Evolutionary conservation across 1,139 yeast species (phyloP).

Genomic region (Yamadazyma kanchanaburiensis): DNA sequence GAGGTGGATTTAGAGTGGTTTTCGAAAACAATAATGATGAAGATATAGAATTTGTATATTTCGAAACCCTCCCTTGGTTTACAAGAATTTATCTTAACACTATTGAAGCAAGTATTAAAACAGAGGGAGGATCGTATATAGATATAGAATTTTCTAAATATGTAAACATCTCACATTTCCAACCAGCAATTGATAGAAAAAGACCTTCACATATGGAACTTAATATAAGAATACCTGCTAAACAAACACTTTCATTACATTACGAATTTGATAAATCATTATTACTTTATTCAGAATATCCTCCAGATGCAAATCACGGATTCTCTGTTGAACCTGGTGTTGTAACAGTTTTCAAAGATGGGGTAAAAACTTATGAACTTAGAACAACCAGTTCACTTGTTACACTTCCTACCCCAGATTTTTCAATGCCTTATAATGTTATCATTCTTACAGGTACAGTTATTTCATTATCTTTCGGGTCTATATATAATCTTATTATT

Average conservation of each 20-base stretch:
- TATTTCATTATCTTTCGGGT: slow-evolving; percentile 89
- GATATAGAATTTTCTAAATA: slow-evolving; percentile 10
- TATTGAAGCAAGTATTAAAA: slow-evolving; percentile 22
- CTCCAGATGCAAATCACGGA: slow-evolving; percentile 99
- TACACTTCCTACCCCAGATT: slow-evolving; percentile 94
- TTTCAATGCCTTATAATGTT: slow-evolving; percentile 98
- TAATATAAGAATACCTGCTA: slow-evolving; percentile 59
- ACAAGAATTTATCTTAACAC: slow-evolving; percentile 82
- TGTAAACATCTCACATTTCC: slow-evolving; percentile 56
- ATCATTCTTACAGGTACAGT: slow-evolving; percentile 91
- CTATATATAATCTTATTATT: slow-evolving; percentile 72
- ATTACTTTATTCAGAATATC: slow-evolving; percentile 84
- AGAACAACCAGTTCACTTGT: slow-evolving; percentile 84
- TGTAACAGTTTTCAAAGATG: slow-evolving; percentile 47
- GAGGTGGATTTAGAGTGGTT: slow-evolving; percentile 82
- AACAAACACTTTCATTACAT: slow-evolving; percentile 57
- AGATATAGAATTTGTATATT: slow-evolving; percentile 55
- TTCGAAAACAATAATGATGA: slow-evolving; percentile 52
- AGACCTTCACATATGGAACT: slow-evolving; percentile 86
- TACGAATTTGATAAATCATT: slow-evolving; percentile 87
- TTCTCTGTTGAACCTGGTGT: slow-evolving; percentile 92
- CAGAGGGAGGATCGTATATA: slow-evolving; percentile 20
- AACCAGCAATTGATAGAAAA: slow-evolving; percentile 75
- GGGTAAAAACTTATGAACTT: slow-evolving; percentile 45
- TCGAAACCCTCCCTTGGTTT: slow-evolving; percentile 92